Evolutionary conservation across 441 rosid species (phyloP).

Genomic region (Syzygium syzygioides): DNA sequence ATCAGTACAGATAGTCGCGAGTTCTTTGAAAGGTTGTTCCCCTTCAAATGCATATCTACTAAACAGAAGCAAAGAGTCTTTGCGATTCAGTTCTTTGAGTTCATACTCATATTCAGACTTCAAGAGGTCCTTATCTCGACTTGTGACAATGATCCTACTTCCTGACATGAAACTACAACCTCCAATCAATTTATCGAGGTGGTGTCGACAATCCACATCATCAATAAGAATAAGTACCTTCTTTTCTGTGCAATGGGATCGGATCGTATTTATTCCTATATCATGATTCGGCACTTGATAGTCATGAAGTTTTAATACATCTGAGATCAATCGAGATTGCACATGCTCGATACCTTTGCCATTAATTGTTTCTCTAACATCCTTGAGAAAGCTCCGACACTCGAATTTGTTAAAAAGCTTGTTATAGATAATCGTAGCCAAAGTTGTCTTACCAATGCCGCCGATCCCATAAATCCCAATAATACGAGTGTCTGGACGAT

Average conservation of each 20-base stretch:
- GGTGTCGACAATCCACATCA: not conserved
- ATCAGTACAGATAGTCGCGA: rapidly evolving
- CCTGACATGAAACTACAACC: not conserved
- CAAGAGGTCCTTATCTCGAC: not conserved
- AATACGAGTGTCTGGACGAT: rapidly evolving
- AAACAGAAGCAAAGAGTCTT: not conserved
- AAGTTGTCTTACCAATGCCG: not conserved
- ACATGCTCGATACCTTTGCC: not conserved
- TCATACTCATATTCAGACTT: not conserved
- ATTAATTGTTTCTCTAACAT: not conserved
- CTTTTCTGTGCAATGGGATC: rapidly evolving
- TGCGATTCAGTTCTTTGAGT: rapidly evolving
- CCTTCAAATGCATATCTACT: rapidly evolving
- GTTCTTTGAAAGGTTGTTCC: not conserved
- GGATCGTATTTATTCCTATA: not conserved
- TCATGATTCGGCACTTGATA: too few relatives aligned
- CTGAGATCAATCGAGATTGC: not conserved
- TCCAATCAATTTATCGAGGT: not conserved
- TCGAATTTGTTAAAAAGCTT: rapidly evolving
- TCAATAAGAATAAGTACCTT: not conserved
- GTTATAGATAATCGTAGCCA: rapidly evolving
- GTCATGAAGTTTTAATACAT: rapidly evolving
- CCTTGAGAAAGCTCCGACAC: rapidly evolving
- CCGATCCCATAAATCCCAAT: not conserved
- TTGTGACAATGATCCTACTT: not conserved